phyloP scores from a whole-genome alignment of 139 green algal genomes.

The Chlamydomonas urium region DNA sequence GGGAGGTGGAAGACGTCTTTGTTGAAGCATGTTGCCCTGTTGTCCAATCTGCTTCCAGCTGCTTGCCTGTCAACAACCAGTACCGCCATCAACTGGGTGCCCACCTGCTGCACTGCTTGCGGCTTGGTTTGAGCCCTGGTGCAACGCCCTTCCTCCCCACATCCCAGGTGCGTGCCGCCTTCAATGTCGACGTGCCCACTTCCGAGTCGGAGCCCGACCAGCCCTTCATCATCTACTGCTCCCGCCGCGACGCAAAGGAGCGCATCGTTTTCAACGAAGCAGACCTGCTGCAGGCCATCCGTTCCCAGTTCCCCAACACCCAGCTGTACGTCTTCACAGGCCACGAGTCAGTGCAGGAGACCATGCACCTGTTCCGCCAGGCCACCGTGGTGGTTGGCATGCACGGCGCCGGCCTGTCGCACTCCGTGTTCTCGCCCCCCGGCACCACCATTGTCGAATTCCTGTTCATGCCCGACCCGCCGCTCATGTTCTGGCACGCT shows the following conservation, averaged over 20 bases:
- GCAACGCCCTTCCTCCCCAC: too few species aligned
- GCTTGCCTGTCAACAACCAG: too few species aligned
- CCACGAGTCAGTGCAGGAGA: background rate
- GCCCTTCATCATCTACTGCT: background rate
- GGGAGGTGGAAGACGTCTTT: too few species aligned
- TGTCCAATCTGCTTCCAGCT: too few species aligned
- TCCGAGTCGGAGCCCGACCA: background rate
- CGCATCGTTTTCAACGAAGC: background rate
- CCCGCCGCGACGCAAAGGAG: background rate
- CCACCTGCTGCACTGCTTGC: too few species aligned
- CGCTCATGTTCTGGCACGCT: conserved; percentile 7
- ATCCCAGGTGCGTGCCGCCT: too few species aligned
- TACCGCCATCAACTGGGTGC: too few species aligned
- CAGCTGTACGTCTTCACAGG: background rate
- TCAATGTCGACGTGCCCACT: too few species aligned
- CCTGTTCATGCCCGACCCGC: background rate
- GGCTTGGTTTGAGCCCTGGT: too few species aligned
- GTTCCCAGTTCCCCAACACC: background rate
- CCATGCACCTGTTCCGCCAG: background rate
- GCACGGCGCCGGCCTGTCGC: conserved; percentile 1
- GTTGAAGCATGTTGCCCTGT: too few species aligned
- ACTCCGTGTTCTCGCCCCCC: background rate
- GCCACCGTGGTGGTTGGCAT: background rate
- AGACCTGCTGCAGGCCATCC: background rate
- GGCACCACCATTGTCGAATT: background rate